Percentiles rank a stretch among this genome's conserved stretches.
Conservation (phyloP, 805 yeast species). For the Starmera amethionina region DNA sequence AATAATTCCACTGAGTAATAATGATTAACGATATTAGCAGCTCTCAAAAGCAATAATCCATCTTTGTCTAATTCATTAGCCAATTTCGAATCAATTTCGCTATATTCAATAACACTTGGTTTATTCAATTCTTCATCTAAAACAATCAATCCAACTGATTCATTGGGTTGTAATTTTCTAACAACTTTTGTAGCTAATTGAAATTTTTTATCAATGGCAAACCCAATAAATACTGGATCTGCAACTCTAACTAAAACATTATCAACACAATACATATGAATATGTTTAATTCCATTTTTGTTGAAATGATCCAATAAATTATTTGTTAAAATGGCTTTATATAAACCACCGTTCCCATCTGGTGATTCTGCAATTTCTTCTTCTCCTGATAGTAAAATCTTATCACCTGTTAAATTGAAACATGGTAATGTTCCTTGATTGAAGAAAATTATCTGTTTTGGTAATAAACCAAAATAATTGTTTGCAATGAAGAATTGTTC, state of each 20-base stretch:
- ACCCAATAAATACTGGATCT: conserved; percentile 82
- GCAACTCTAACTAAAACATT: conserved; percentile 87
- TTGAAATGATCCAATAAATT: conserved; percentile 61
- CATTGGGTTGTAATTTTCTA: conserved; percentile 79
- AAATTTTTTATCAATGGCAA: conserved; percentile 55
- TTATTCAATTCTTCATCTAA: conserved; percentile 37
- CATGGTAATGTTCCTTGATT: conserved; percentile 96
- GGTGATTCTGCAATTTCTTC: conserved; percentile 71
- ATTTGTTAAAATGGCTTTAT: conserved; percentile 65
- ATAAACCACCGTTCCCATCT: conserved; percentile 97
- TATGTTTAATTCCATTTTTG: conserved; percentile 65
- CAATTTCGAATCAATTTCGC: conserved; percentile 73
- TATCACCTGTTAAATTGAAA: conserved; percentile 56
- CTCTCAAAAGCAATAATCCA: conserved; percentile 65
- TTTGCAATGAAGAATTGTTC: conserved; percentile 56
- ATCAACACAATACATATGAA: conserved; percentile 97
- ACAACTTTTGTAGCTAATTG: conserved; percentile 91
- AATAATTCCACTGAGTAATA: conserved; percentile 82
- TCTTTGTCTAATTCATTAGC: conserved; percentile 52
- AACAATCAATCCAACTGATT: conserved; percentile 89
- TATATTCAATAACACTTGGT: conserved; percentile 93
- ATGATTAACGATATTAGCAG: conserved; percentile 96
- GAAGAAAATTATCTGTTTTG: conserved; percentile 62
- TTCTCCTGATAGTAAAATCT: conserved; percentile 53
- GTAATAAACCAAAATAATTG: conserved; percentile 60